phyloP scores from a whole-genome alignment of 2,329 filamentous ascomycete genomes.

The Xylariaceae sp. region DNA sequence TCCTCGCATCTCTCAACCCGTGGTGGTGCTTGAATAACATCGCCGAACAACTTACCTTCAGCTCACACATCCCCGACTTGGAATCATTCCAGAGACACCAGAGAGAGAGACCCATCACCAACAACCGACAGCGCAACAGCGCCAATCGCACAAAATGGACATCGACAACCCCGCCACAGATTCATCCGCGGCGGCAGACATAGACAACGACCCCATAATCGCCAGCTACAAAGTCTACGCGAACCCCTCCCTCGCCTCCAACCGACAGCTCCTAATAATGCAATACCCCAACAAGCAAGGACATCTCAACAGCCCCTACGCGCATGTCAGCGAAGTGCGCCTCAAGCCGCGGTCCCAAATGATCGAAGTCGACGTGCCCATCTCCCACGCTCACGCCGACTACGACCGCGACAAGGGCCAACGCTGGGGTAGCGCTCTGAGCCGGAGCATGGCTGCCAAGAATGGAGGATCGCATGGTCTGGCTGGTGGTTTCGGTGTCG shows the following conservation, averaged over 20 bases:
- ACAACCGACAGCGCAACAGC: too few species aligned
- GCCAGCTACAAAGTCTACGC: conserved; percentile 81
- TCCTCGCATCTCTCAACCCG: too few species aligned
- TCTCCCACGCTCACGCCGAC: conserved; percentile 61
- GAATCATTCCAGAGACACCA: too few species aligned
- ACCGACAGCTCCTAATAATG: conserved; percentile 71
- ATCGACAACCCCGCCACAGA: too few species aligned
- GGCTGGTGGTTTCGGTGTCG: conserved; percentile 68
- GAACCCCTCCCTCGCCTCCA: conserved; percentile 63
- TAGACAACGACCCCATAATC: conserved; percentile 66
- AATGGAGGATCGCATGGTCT: conserved; percentile 65
- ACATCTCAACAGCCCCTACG: conserved; percentile 48
- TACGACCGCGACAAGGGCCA: conserved; percentile 84
- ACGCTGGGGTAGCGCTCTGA: conserved; percentile 74
- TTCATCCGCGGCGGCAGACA: too few species aligned
- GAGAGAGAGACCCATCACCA: too few species aligned
- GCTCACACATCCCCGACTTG: too few species aligned
- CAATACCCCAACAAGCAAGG: conserved; percentile 80
- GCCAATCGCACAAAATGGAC: too few species aligned
- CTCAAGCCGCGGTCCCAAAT: conserved; percentile 79
- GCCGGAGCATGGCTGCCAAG: conserved; percentile 54
- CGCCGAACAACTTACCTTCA: too few species aligned
- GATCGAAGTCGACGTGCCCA: conserved; percentile 86
- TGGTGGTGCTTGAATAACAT: too few species aligned
- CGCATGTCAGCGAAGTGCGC: conserved; percentile 68